These are phyloP conservation scores for Xylaria digitata DNA, from an alignment of 2,329 filamentous ascomycete genomes.

Conservation along the genomic window DNA sequence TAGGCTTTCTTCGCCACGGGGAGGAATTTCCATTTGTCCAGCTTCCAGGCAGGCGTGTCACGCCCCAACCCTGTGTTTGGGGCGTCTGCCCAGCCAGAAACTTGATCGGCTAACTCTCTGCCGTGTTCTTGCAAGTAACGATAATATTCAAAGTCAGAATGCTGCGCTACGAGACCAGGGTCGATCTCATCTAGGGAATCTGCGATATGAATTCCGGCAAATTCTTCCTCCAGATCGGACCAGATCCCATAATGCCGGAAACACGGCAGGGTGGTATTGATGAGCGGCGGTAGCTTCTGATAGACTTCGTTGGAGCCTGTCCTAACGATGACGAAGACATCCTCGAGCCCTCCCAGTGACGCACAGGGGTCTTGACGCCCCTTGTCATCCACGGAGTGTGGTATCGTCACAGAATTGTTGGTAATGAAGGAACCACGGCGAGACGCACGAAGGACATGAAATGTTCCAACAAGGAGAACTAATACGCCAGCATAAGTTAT, in stretches of 20 bases:
- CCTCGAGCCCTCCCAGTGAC: constrained; percentile 27
- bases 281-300: constrained; percentile 31
- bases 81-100: constrained; percentile 24
- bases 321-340: constrained; percentile 39
- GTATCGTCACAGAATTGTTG: background rate
- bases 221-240: constrained; percentile 34
- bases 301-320: constrained; percentile 38
- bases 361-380: constrained; percentile 15
- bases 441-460: constrained; percentile 9
- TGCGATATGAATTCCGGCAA: constrained; percentile 29
- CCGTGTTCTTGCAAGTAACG: constrained; percentile 30
- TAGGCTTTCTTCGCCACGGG: constrained; percentile 34
- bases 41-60: constrained; percentile 35
- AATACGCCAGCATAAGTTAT: constrained; percentile 18
- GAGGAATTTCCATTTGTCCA: constrained; percentile 39
- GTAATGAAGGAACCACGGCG: constrained; percentile 1
- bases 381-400: background rate
- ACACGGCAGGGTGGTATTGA: constrained; percentile 34
- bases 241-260: constrained; percentile 35
- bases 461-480: constrained; percentile 10
- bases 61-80: constrained; percentile 31
- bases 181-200: constrained; percentile 34
- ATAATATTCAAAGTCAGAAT: constrained; percentile 37
- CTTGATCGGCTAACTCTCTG: constrained; percentile 13
- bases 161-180: constrained; percentile 23